Base-by-base conservation (phyloP, 2,329 filamentous ascomycete species). In the Pseudonectria foliicola region DNA sequence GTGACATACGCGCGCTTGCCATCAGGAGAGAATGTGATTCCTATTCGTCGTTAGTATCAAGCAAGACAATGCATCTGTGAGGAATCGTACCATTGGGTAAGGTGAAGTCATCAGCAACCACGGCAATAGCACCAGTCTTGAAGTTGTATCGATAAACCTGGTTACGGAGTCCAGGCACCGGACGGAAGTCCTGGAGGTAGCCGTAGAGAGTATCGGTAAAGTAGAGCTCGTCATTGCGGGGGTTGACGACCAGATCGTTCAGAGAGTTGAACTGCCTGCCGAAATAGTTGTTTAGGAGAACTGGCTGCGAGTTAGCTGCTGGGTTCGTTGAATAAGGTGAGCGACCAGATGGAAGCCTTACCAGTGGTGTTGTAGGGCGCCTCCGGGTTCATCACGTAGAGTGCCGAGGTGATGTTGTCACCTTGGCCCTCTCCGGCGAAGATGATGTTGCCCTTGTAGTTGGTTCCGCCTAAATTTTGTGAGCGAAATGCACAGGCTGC, bases 151-250 rank as follows among this genome's bases (percentile, higher is more conserved):
- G 66, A 50, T 80, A 81, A 1, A 80, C 72, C 46, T 80, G 76
- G 38, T 70, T 71, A 4, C 63, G 71, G 10, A 79, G 50, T 1
- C 66, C 67, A 0, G 75, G 75, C 6, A 53, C 43, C 0, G 70
- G 70, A 0, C 76, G 64, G 45, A 80, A 79, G 15, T 72, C 63
- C 48, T 80, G 76, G 27, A 72, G 61, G 40, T 64, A 72, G 3
- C 74, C 77, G 43, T 81, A 81, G 7, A 68, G 63, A 0, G 73
- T 70, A 38, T 82, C 77, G 2, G 76, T 81, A 46, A 82, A 80
- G 60, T 77, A 82, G n/a, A 81, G 58, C 16, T 75, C 67, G n/a
- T 66, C 64, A 37, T 70, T 77, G 10, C 55, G 52, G 21, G 74
- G 64, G 43, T 78, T 67, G 36, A 75, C 50, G 2, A 66, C 63